These are phyloP conservation scores for Panicum virgatum DNA, from an alignment of 202 grass and related monocot genomes.

Conservation along the genomic window DNA sequence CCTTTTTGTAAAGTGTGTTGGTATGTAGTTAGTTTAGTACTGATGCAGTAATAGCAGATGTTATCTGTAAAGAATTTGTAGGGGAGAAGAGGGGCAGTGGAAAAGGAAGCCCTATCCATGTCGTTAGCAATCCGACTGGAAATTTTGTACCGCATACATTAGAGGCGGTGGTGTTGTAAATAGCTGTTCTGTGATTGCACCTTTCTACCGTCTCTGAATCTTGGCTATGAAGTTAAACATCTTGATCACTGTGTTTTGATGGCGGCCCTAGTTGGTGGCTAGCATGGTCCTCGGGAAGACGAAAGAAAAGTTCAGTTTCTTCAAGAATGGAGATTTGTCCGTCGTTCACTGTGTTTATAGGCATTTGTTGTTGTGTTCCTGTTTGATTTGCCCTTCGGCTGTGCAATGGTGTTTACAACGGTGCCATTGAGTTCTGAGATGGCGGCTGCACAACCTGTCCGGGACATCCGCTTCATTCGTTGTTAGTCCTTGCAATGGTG, in stretches of 20 bases:
- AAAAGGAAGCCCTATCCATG: conserved; percentile 34
- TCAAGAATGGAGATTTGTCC: background rate
- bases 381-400: background rate
- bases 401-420: background rate
- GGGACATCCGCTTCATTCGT: background rate
- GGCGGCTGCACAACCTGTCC: background rate
- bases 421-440: background rate
- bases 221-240: background rate
- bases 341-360: background rate
- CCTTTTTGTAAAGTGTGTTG: conserved; percentile 26
- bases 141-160: conserved; percentile 44
- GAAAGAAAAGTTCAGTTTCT: background rate
- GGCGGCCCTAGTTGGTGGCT: background rate
- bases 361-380: background rate
- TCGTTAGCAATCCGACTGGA: conserved; percentile 35
- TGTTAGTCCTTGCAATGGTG: background rate
- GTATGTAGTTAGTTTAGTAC: background rate
- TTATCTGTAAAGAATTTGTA: conserved; percentile 27
- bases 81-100: conserved; percentile 16
- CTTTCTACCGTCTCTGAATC: conserved; percentile 20
- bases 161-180: conserved; percentile 45
- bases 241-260: background rate
- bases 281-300: background rate
- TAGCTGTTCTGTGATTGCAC: conserved; percentile 46
- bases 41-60: conserved; percentile 12